A percentile compares a stretch with the other conserved stretches of the same genome.
Evolutionary conservation across 192 early-diverging fungal genomes (phyloP).

Genomic region (Oehlia diaphana): DNA sequence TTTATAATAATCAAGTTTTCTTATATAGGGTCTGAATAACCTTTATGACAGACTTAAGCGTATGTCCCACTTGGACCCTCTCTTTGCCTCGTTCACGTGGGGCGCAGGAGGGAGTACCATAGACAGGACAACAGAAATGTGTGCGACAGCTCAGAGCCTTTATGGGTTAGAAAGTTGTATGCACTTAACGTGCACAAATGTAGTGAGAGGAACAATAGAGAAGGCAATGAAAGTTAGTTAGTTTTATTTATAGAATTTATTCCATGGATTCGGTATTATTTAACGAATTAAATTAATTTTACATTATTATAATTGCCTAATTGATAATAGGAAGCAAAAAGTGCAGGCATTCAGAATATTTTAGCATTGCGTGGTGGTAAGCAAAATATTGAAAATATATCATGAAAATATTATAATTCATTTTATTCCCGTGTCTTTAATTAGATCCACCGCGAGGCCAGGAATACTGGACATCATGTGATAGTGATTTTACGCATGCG

Average conservation of each 20-base stretch:
- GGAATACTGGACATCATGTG: slow-evolving; percentile 73
- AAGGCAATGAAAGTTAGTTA: slow-evolving; percentile 62
- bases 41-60: slow-evolving; percentile 95
- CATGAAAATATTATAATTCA: background rate
- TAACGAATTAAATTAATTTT: background rate
- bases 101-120: slow-evolving; percentile 89
- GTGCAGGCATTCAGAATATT: slow-evolving; percentile 88
- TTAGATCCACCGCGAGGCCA: slow-evolving; percentile 79
- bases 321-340: slow-evolving; percentile 66
- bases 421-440: background rate
- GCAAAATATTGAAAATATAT: background rate
- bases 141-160: slow-evolving; percentile 80
- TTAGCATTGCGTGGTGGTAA: slow-evolving; percentile 86
- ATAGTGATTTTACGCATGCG: slow-evolving; percentile 79
- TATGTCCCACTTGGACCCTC: slow-evolving; percentile 84
- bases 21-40: slow-evolving; percentile 73
- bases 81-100: slow-evolving; percentile 98
- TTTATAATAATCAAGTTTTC: background rate
- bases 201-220: slow-evolving; percentile 84
- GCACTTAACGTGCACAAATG: slow-evolving; percentile 99
- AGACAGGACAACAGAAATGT: slow-evolving; percentile 87
- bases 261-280: too few relatives aligned
- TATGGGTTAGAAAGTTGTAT: slow-evolving; percentile 91
- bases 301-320: background rate
- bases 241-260: background rate